phyloP scores from a whole-genome alignment of 2,329 filamentous ascomycete genomes.

The Mycosphaerella arachidis region DNA sequence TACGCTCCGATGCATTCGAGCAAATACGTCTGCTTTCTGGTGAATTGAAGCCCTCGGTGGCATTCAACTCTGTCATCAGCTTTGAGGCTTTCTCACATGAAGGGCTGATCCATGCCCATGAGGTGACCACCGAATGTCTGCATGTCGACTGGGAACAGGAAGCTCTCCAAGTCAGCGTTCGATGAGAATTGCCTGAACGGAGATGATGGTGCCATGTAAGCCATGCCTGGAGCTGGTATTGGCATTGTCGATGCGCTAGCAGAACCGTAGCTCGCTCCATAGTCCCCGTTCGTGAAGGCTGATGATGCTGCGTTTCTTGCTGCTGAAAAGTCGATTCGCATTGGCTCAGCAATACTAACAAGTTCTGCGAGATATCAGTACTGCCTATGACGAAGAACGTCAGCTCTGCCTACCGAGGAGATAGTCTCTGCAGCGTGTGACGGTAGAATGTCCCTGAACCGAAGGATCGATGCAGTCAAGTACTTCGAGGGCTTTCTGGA shows the following conservation, averaged over 20 bases:
- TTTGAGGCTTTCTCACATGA: not conserved
- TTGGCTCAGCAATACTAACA: not conserved
- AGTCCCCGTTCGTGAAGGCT: too few species aligned
- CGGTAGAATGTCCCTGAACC: slow-evolving; percentile 6
- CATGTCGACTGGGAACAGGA: slow-evolving; percentile 12
- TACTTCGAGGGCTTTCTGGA: slow-evolving; percentile 6
- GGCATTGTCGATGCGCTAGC: not conserved
- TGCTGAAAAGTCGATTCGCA: too few species aligned
- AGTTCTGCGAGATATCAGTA: not conserved
- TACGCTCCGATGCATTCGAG: too few species aligned
- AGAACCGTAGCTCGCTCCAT: too few species aligned
- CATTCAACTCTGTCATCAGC: not conserved
- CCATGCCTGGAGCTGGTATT: not conserved
- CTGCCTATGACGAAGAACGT: too few species aligned
- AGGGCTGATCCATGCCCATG: slow-evolving; percentile 2
- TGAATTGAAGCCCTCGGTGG: too few species aligned
- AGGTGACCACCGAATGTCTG: slow-evolving; percentile 4
- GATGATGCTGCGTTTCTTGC: too few species aligned
- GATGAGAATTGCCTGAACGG: not conserved
- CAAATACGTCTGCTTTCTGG: too few species aligned
- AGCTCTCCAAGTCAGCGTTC: slow-evolving; percentile 9
- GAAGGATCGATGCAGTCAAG: slow-evolving; percentile 3
- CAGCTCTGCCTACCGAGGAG: not conserved
- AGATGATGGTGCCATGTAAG: not conserved
- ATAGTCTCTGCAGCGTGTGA: slow-evolving; percentile 5